Evolutionary conservation across 2,329 filamentous ascomycete species (phyloP).

Genomic region (Phialophora macrospora): DNA sequence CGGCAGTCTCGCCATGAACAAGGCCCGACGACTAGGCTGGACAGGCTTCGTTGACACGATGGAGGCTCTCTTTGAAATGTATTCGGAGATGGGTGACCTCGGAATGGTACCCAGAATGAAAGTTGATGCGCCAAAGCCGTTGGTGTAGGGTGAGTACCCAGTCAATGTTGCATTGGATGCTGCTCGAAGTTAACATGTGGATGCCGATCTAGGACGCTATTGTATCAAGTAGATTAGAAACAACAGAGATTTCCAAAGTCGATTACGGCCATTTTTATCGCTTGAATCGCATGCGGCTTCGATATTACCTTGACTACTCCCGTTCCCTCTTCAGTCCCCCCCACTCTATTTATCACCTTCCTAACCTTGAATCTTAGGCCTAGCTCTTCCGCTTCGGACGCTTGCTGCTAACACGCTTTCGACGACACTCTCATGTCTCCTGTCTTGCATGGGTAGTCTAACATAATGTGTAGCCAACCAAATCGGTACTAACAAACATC

Average conservation of each 20-base stretch:
- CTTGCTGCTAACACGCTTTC: not conserved
- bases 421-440: not conserved
- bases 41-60: slow-evolving; percentile 41
- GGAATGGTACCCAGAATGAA: slow-evolving; percentile 40
- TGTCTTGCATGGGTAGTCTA: not conserved
- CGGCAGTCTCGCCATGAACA: slow-evolving; percentile 37
- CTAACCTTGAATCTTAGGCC: not conserved
- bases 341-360: not conserved
- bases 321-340: no score
- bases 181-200: not conserved
- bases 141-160: slow-evolving; percentile 26
- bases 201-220: not conserved
- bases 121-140: slow-evolving; percentile 34
- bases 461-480: not conserved
- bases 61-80: slow-evolving; percentile 39
- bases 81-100: slow-evolving; percentile 37
- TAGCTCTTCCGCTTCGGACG: not conserved
- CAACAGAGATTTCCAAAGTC: not conserved
- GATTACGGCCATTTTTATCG: not conserved
- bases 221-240: not conserved
- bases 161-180: not conserved
- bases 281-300: not conserved
- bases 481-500: not conserved
- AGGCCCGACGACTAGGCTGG: slow-evolving; percentile 38
- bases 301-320: not conserved